phyloP scores from a whole-genome alignment of 306 rosid species.

The Hippophae tibetana region DNA sequence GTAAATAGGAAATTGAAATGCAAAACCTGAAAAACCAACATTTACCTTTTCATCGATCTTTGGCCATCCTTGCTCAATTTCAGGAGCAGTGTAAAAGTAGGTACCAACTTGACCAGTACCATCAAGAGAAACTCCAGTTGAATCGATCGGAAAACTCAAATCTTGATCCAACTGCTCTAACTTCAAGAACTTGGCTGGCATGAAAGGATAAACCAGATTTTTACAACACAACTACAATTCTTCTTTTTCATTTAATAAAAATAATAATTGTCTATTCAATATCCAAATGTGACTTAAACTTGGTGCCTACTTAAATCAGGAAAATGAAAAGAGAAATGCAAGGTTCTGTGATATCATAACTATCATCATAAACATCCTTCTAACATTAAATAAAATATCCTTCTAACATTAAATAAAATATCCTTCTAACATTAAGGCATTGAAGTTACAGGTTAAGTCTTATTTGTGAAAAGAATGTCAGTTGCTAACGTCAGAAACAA shows the following conservation, averaged over 20 bases:
- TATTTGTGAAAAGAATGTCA: too few species aligned
- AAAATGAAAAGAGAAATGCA: too few species aligned
- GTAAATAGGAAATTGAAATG: not conserved
- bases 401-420: too few species aligned
- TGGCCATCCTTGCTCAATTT: slow-evolving; percentile 99
- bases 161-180: slow-evolving; percentile 95
- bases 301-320: too few species aligned
- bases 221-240: not conserved
- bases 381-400: too few species aligned
- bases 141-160: slow-evolving; percentile 45
- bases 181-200: slow-evolving; percentile 92
- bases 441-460: too few species aligned
- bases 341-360: too few species aligned
- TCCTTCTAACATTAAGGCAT: too few species aligned
- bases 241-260: not conserved
- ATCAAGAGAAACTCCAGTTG: slow-evolving; percentile 72
- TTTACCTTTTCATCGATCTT: slow-evolving; percentile 92
- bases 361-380: too few species aligned
- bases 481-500: too few species aligned
- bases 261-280: not conserved
- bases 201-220: not conserved
- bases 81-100: slow-evolving; percentile 93
- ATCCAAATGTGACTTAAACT: too few species aligned
- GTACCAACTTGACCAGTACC: slow-evolving; percentile 99
- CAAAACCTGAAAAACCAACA: slow-evolving; percentile 1